A percentile compares a stretch with the other conserved stretches of the same genome.
Evolutionary conservation across 768 basidiomycete species (phyloP).

Genomic region (Lactifluus volemus): DNA sequence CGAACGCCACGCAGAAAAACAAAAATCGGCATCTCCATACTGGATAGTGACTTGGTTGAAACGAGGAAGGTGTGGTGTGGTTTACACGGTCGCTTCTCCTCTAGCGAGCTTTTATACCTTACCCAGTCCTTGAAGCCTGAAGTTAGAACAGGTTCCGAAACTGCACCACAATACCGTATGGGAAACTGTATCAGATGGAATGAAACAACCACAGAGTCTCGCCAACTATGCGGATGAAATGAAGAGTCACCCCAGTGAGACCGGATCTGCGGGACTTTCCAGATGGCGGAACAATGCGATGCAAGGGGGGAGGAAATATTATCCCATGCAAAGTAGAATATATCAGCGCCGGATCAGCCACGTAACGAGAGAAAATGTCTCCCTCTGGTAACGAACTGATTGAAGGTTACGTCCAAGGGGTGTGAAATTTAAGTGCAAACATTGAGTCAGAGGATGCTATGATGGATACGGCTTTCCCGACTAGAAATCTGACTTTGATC

Average conservation of each 20-base stretch:
- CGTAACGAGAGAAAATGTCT: background rate
- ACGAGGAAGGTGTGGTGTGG: background rate
- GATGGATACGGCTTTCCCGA: background rate
- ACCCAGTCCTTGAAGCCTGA: background rate
- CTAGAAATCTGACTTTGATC: background rate
- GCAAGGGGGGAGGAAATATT: background rate
- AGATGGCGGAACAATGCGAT: background rate
- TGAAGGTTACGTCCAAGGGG: background rate
- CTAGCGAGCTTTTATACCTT: constrained; percentile 3
- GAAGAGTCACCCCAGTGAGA: background rate
- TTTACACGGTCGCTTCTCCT: too few species aligned
- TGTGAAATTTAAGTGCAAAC: background rate
- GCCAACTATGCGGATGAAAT: background rate
- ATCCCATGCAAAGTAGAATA: background rate
- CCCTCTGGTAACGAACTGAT: background rate
- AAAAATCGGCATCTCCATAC: background rate
- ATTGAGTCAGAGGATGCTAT: background rate
- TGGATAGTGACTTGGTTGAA: background rate
- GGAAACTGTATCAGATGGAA: background rate
- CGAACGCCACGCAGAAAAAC: background rate
- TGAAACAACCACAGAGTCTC: background rate
- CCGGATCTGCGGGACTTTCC: background rate
- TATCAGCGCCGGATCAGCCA: background rate
- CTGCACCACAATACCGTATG: background rate
- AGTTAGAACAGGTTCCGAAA: too few species aligned